Evolutionary conservation across 257 asterid species (phyloP), one percentile per base, ranked within the genome.

Genomic region (Thymus quinquecostatus): DNA sequence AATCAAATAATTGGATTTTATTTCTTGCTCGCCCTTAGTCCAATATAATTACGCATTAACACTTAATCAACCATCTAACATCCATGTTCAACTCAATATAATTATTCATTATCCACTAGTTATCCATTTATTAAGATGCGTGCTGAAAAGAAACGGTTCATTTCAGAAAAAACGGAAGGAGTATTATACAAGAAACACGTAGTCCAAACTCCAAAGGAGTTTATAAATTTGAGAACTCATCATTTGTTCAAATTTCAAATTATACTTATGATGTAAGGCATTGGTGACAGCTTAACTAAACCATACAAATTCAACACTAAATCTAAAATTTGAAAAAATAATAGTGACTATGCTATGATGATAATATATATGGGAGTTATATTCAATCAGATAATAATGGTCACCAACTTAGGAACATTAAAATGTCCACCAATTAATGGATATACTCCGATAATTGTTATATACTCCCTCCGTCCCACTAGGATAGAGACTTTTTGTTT

Each of bases 201-300:
- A 21, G 21, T 21, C 21, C 21, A 21, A 21, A 21, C 21, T 54
- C 11, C 10, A 53, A 54, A 2, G 6, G 29, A n/a, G 2, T 54
- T 54, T 54, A 10, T 49, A 30, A 30, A 3, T 32, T 57, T 56
- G 2, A 10, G 1, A 30, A 47, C 2, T 7, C 27, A 28, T 28
- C 58, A 47, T 30, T 64, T 41, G 43, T 11, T 30, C 40, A 38
- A 38, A 38, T 38, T 38, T 21, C 29, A 45, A 47, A 28, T 44
- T 9, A 10, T 45, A 47, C n/a, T 47, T 40, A 34, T 64, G 11
- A 2, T 64, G 30, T 11, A 1, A 32, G 10, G 3, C 49, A 29
- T 57, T 12, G 38, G 6, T 68, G 50, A 54, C 51, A 38, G 43
- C 51, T 55, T 43, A 38, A 69, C 63, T 27, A 28, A 68, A 40